Evolutionary conservation across 179 eudicot genomes (phyloP), one percentile per base, ranked within the genome.

Genomic region (Patellifolia procumbens): DNA sequence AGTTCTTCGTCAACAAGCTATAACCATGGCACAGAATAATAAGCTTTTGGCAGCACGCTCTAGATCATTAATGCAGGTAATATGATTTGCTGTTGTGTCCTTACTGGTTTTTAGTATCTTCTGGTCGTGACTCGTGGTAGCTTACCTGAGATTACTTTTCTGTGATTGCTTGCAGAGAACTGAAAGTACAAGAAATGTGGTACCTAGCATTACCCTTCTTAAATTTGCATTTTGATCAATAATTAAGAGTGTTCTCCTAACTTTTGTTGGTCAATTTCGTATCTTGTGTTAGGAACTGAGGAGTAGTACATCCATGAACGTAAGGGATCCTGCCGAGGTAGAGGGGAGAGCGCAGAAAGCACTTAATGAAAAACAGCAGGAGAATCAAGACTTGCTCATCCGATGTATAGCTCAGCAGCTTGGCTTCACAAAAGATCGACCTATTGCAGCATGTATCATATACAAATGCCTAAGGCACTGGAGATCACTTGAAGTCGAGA

Each of bases 401-500:
- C 88, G 92, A 34, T 93, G 98, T 76, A 80, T 93, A 74, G 89
- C 98, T 66, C 97, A 93, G 81, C 93, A 85, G 70, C 89, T 93
- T 70, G 95, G 95, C 62, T 92, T 93, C 79, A 81, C 92, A n/a
- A 89, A 76, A 81, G 97, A 88, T 42, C 83, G 95, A 51, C 95
- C 98, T 35, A 87, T 90, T 82, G 95, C 97, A 76, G 98, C 98
- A 26, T 92, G 95, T 82, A 93, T 93, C 59, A 93, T 93, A 69
- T 93, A 86, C 89, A 93, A 92, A 85, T 93, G 98, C 85, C 91
- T 93, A 52, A 81, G 92, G 72, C 97, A 93, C 62, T 93, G 98
- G 98, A 84, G 91, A 80, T 93, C 98, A 51, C 89, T 93, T 81
- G 97, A 93, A 85, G 98, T 86, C 76, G 98, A 93, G 82, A 81